phyloP scores from a whole-genome alignment of 2,329 filamentous ascomycete species.

The Hymenoscyphus fructigenus region DNA sequence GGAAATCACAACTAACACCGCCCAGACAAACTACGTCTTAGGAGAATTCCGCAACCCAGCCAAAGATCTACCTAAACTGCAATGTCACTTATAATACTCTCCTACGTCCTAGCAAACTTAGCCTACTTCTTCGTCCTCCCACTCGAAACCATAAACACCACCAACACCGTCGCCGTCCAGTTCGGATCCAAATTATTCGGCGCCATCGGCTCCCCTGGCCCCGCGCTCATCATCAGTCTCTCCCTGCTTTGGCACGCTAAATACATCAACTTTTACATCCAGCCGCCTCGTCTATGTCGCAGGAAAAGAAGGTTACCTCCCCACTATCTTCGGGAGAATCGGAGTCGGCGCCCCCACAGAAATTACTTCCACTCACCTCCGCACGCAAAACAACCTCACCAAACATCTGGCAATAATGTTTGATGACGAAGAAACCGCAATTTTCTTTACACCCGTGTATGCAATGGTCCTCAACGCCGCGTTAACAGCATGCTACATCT shows the following conservation, averaged over 20 bases:
- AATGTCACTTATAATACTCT: conserved; percentile 88
- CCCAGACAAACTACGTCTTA: conserved; percentile 91
- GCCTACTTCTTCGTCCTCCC: conserved; percentile 95
- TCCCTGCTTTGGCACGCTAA: conserved; percentile 91
- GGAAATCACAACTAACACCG: conserved; percentile 28
- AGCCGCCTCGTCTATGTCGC: conserved; percentile 91
- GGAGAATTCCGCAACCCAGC: conserved; percentile 92
- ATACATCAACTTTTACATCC: conserved; percentile 90
- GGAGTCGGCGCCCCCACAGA: conserved; percentile 55
- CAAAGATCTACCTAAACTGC: conserved; percentile 90
- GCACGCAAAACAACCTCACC: conserved; percentile 55
- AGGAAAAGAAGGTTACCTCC: conserved; percentile 92
- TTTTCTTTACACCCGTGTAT: conserved; percentile 93
- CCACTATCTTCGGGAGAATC: conserved; percentile 77
- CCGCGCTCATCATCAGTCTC: conserved; percentile 85
- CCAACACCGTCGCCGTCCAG: conserved; percentile 93
- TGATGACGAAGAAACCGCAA: conserved; percentile 73
- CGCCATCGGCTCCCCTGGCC: conserved; percentile 72
- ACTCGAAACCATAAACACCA: conserved; percentile 72
- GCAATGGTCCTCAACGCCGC: conserved; percentile 79
- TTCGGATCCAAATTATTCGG: conserved; percentile 92
- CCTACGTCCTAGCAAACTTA: conserved; percentile 87
- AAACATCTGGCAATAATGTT: conserved; percentile 61
- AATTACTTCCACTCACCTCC: conserved; percentile 43
- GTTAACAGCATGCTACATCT: conserved; percentile 74